Percentiles rank a stretch among this genome's conserved stretches.
phyloP scores from a whole-genome alignment of 2,329 filamentous ascomycete genomes.

The Coleophoma eucalyptorum region DNA sequence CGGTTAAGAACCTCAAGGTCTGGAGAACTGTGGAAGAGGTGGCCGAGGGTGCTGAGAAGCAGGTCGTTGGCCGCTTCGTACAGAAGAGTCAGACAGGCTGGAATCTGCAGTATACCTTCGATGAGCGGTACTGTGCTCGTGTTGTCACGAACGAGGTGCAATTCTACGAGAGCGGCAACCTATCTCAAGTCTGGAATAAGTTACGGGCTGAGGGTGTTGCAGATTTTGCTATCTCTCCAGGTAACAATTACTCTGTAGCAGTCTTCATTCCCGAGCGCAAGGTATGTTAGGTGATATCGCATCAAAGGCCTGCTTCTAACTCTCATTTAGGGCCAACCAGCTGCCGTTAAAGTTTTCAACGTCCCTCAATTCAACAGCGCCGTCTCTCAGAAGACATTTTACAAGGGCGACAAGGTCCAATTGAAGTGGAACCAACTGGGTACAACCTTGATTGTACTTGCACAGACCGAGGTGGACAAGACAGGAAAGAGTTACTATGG shows the following conservation, averaged over 20 bases:
- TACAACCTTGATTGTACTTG: constrained; percentile 87
- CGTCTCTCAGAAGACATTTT: constrained; percentile 97
- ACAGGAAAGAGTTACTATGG: constrained; percentile 99
- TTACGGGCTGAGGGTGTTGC: constrained; percentile 85
- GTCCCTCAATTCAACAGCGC: constrained; percentile 80
- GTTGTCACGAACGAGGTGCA: constrained; percentile 96
- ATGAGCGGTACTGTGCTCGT: constrained; percentile 91
- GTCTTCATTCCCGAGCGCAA: constrained; percentile 96
- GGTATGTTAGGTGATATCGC: constrained; percentile 44
- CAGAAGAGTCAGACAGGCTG: constrained; percentile 94
- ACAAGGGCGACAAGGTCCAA: constrained; percentile 98
- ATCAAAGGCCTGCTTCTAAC: too few species aligned
- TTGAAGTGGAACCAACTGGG: constrained; percentile 96
- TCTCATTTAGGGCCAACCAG: constrained; percentile 72
- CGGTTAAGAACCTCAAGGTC: constrained; percentile 94
- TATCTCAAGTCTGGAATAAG: constrained; percentile 91
- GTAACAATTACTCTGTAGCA: constrained; percentile 86
- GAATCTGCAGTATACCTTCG: constrained; percentile 95
- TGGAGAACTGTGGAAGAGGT: constrained; percentile 79
- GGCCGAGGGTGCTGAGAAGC: constrained; percentile 58
- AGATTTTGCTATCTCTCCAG: constrained; percentile 86
- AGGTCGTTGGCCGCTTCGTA: constrained; percentile 83
- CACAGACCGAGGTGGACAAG: constrained; percentile 97
- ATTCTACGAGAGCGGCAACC: constrained; percentile 86
- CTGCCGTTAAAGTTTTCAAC: constrained; percentile 89